Percentiles rank a stretch among this genome's conserved stretches.
Conservation (phyloP, 176 grass and related monocot species). For the Cenchrus americanus region DNA sequence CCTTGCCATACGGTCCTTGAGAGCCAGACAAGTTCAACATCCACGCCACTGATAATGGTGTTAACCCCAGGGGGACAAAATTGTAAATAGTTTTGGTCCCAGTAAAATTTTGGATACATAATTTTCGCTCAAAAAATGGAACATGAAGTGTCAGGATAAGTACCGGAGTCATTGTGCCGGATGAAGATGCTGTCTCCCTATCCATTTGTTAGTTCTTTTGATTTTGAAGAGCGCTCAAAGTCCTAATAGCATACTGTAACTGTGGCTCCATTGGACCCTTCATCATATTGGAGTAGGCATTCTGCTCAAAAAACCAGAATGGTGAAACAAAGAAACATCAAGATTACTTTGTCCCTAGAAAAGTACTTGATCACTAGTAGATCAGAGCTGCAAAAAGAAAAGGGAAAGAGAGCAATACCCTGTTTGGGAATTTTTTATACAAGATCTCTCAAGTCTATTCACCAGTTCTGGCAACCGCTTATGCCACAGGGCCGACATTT, state of each 20-base stretch:
- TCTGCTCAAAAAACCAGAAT: slow-evolving; percentile 41
- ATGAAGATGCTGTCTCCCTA: slow-evolving; percentile 54
- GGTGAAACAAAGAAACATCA: slow-evolving; percentile 16
- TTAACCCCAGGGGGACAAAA: slow-evolving; percentile 17
- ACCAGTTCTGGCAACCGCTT: slow-evolving; percentile 27
- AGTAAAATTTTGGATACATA: background rate
- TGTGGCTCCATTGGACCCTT: slow-evolving; percentile 42
- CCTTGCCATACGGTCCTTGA: background rate
- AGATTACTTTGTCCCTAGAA: background rate
- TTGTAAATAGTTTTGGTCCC: slow-evolving; percentile 36
- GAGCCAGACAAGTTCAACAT: background rate
- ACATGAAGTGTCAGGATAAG: too few species aligned
- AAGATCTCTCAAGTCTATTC: slow-evolving; percentile 42
- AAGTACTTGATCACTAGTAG: background rate
- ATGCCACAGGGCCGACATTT: background rate
- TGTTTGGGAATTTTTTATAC: slow-evolving; percentile 48
- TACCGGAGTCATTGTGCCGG: background rate
- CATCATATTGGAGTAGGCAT: slow-evolving; percentile 65
- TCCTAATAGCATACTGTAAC: slow-evolving; percentile 54
- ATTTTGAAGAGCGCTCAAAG: slow-evolving; percentile 21
- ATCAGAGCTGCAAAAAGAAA: slow-evolving; percentile 5
- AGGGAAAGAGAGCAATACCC: slow-evolving; percentile 33
- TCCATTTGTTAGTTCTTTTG: slow-evolving; percentile 46
- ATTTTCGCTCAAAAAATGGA: background rate
- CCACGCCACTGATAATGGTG: background rate